These are phyloP conservation scores for Talaromyces pinophilus DNA, from an alignment of 2,329 filamentous ascomycete genomes.

Conservation along the genomic window DNA sequence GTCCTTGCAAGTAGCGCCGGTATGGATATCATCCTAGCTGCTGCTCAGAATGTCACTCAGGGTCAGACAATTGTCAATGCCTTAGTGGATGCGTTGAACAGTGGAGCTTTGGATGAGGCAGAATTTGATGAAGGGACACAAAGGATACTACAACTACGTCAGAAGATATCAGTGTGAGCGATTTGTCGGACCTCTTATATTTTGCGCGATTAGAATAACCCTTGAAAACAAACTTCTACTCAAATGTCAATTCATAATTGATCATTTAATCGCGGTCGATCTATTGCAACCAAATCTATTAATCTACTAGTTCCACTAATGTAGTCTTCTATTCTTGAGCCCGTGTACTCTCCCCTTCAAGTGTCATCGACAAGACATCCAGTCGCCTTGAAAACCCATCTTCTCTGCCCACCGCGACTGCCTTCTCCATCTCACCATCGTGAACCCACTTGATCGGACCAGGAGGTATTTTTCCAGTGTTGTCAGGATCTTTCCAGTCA, in stretches of 20 bases:
- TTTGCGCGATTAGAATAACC: not conserved
- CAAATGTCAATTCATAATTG: not conserved
- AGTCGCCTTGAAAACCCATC: not conserved
- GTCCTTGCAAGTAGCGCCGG: slow-evolving; percentile 34
- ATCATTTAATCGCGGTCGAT: not conserved
- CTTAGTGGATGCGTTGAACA: slow-evolving; percentile 27
- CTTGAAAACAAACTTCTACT: not conserved
- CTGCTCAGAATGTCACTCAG: slow-evolving; percentile 33
- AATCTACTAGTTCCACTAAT: too few species aligned
- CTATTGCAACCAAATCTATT: not conserved
- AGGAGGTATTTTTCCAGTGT: not conserved
- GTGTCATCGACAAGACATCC: not conserved
- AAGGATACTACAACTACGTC: not conserved
- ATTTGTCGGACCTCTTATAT: not conserved
- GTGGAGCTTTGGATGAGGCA: slow-evolving; percentile 17
- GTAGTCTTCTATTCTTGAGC: not conserved
- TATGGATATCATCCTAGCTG: slow-evolving; percentile 36
- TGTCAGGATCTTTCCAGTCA: not conserved
- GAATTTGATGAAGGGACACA: not conserved
- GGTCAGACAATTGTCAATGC: slow-evolving; percentile 31
- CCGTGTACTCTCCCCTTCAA: not conserved
- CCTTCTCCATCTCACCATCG: not conserved
- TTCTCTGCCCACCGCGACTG: slow-evolving; percentile 1
- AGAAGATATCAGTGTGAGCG: not conserved
- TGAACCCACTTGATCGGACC: slow-evolving; percentile 4